These are phyloP conservation scores for Aspergillus panamensis DNA, from an alignment of 495 filamentous ascomycete genomes.

Conservation along the genomic window DNA sequence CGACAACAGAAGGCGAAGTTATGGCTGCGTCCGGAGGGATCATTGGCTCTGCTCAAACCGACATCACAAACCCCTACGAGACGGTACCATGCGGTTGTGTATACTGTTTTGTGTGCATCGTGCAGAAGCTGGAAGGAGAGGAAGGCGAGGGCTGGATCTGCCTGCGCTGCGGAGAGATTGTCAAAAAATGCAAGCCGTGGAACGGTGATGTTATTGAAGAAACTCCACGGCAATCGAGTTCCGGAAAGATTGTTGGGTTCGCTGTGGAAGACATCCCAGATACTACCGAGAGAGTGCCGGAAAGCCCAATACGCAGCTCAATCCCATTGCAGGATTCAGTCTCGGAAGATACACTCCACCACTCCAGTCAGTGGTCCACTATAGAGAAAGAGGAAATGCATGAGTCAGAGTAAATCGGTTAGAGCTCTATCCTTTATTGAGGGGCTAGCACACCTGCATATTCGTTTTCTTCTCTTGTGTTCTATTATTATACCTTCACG, in stretches of 20 bases:
- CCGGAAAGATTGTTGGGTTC: constrained; percentile 68
- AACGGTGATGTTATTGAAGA: constrained; percentile 76
- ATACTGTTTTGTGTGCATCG: constrained; percentile 97
- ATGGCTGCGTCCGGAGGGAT: constrained; percentile 66
- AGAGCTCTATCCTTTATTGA: not conserved
- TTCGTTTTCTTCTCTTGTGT: not conserved
- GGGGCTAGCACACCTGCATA: not conserved
- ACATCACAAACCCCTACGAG: constrained; percentile 96
- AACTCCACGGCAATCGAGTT: constrained; percentile 43
- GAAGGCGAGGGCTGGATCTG: constrained; percentile 97
- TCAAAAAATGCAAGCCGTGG: constrained; percentile 93
- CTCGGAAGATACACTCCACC: constrained; percentile 34
- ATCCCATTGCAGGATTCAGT: constrained; percentile 31
- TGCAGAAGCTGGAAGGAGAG: constrained; percentile 81
- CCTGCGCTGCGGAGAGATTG: constrained; percentile 78
- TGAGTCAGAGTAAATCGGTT: not conserved
- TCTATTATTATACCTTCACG: not conserved
- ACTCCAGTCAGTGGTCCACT: constrained; percentile 39
- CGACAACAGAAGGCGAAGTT: constrained; percentile 64
- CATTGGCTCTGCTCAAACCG: constrained; percentile 83
- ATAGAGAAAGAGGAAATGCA: constrained; percentile 28
- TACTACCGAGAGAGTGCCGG: constrained; percentile 11
- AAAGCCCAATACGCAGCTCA: constrained; percentile 16
- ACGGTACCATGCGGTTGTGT: constrained; percentile 85
- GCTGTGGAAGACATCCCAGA: constrained; percentile 45